Evolutionary conservation across 306 rosid species (phyloP).

Genomic region (Acacia crassicarpa): DNA sequence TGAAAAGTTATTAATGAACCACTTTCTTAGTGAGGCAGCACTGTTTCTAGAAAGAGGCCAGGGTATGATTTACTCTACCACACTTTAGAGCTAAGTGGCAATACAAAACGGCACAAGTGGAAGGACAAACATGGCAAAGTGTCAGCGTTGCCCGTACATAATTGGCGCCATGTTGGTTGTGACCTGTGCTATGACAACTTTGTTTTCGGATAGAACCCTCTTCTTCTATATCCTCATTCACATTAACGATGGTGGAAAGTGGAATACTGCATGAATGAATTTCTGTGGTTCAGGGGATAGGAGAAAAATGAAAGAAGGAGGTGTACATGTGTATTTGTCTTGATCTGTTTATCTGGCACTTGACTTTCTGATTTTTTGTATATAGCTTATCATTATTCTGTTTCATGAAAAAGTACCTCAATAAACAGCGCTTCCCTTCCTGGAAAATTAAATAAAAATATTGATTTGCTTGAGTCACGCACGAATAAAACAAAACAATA

Average conservation of each 20-base stretch:
- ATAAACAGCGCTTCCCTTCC: neutral
- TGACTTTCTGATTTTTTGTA: neutral
- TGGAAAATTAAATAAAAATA: neutral
- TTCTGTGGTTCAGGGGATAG: neutral
- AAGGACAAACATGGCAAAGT: conserved; percentile 21
- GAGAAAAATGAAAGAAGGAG: neutral
- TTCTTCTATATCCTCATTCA: neutral
- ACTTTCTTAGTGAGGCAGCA: conserved; percentile 30
- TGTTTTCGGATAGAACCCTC: conserved; percentile 35
- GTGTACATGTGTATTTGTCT: neutral
- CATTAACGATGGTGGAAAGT: neutral
- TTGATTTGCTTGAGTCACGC: neutral
- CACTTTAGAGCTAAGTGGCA: conserved; percentile 35
- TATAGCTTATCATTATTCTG: neutral
- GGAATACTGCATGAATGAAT: neutral
- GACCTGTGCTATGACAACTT: conserved; percentile 24
- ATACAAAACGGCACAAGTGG: conserved; percentile 36
- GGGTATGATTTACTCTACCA: conserved; percentile 23
- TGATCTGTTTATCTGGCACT: neutral
- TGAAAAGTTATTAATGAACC: conserved; percentile 31
- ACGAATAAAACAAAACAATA: neutral
- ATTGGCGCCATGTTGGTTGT: conserved; percentile 43
- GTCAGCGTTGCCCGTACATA: conserved; percentile 32
- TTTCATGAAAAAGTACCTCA: neutral
- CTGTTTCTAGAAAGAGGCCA: conserved; percentile 32